Evolutionary conservation across 2,329 filamentous ascomycete species (phyloP), one percentile per base, ranked within the genome.

Genomic region (Amesomyces nigricolor): DNA sequence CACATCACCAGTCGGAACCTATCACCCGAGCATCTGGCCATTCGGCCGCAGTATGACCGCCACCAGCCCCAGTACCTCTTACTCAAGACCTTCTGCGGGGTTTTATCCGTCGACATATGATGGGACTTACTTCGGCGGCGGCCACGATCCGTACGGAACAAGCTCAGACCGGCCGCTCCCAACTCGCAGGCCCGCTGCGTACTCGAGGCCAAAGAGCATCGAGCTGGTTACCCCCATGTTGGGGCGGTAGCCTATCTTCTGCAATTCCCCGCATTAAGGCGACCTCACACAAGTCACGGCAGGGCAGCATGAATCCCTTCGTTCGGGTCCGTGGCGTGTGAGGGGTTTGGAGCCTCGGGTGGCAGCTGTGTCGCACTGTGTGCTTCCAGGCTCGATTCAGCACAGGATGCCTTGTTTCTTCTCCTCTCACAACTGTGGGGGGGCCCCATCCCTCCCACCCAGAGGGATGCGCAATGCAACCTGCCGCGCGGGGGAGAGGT

Each of bases 221-320:
- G 81, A 85, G 70, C 73, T 85, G 19, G 80, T 85, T 44, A 83
- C 81, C 49, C 49, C 82, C 35, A 76, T 82, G 68, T 66, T 80
- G 61, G 73, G 78, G 51, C 75, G 77, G 62, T 82, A 61, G 47
- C 35, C 26, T 42, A 42, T n/a, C 16, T 39, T 43, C 45, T 30
- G 17, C 53, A 32, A 7, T 19, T 19, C 17, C 17, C 17, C 17
- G 17, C 17, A 19, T 19, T 19, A 19, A 19, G 17, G 17, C 22
- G 14, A 51, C 43, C 47, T 47, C 42, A 43, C 47, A 38, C 14
- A 38, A 38, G 47, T 35, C 5, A 17, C 6, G 10, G 42, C n/a
- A 16, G 13, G 22, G 37, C 37, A 8, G 44, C 42, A 10, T 47
- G 47, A 39, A 47, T 40, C 56, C 50, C 32, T 38, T 30, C 44